phyloP scores from a whole-genome alignment of 2,329 filamentous ascomycete genomes.

The Hypoxylon sp. region DNA sequence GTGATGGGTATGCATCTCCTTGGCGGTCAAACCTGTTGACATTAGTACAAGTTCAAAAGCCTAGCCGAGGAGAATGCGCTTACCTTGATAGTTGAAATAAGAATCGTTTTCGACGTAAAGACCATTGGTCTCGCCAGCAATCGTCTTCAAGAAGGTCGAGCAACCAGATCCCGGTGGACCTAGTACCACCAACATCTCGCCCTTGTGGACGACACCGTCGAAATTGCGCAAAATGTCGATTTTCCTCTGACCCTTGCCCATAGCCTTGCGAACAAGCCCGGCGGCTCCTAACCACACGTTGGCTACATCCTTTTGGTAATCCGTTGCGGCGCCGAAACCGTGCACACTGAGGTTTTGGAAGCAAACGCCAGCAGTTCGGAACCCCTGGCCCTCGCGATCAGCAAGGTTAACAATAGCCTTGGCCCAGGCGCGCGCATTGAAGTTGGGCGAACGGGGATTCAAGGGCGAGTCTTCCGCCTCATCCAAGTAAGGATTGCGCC shows the following conservation, averaged over 20 bases:
- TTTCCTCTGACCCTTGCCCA: conserved; percentile 67
- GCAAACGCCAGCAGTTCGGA: conserved; percentile 73
- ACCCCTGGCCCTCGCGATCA: conserved; percentile 65
- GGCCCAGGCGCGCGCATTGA: conserved; percentile 70
- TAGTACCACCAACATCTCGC: conserved; percentile 82
- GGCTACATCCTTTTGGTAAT: conserved; percentile 77
- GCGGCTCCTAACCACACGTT: conserved; percentile 70
- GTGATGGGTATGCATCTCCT: conserved; percentile 83
- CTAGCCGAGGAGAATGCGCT: neutral
- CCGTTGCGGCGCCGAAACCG: conserved; percentile 75
- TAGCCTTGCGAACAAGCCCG: conserved; percentile 60
- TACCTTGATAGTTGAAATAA: conserved; percentile 86
- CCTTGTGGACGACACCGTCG: conserved; percentile 76
- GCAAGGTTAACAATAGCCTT: conserved; percentile 68
- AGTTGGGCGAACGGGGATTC: conserved; percentile 66
- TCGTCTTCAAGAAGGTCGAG: conserved; percentile 86
- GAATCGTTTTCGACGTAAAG: conserved; percentile 78
- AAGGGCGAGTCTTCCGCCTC: conserved; percentile 63
- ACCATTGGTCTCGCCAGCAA: conserved; percentile 86
- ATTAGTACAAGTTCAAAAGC: conserved; percentile 33
- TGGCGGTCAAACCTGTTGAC: conserved; percentile 68
- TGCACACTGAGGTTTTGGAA: conserved; percentile 78
- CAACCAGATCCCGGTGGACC: conserved; percentile 81
- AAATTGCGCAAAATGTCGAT: conserved; percentile 78
- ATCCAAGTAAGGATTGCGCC: conserved; percentile 64